phyloP scores from a whole-genome alignment of 2,329 filamentous ascomycete species.

The Colletotrichum siamense region DNA sequence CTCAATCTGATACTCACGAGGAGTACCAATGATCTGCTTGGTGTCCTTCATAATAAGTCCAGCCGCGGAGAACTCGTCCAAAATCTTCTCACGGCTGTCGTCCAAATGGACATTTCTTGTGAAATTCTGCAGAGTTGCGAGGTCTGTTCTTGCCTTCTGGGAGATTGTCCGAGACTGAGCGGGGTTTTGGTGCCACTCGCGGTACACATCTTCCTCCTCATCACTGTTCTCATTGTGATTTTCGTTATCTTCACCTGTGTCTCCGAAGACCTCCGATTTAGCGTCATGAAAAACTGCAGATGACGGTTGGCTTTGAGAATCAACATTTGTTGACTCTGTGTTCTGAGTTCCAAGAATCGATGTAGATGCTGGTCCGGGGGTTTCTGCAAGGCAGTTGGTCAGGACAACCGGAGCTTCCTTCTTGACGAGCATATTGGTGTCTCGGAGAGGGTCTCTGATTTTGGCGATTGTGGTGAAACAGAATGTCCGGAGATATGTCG shows the following conservation, averaged over 20 bases:
- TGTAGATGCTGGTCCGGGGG: not conserved
- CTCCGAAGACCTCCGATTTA: not conserved
- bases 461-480: not conserved
- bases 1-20: conserved; percentile 90
- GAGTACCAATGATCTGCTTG: conserved; percentile 71
- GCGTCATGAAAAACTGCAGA: not conserved
- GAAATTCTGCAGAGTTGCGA: conserved; percentile 52
- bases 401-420: not conserved
- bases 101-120: conserved; percentile 41
- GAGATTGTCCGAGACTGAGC: conserved; percentile 42
- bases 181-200: conserved; percentile 33
- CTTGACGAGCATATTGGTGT: not conserved
- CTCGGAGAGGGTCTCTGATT: not conserved
- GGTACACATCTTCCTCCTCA: conserved; percentile 17
- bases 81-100: conserved; percentile 28
- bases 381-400: not conserved
- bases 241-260: not conserved
- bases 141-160: conserved; percentile 52
- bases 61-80: conserved; percentile 34
- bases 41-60: conserved; percentile 40
- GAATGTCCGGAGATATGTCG: not conserved
- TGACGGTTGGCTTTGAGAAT: not conserved
- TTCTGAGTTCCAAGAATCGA: not conserved
- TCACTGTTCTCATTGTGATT: not conserved
- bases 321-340: not conserved